Evolutionary conservation across 371 early-diverging fungal species (phyloP), one percentile per base, ranked within the genome.

Genomic region (Actinomortierella ambigua): DNA sequence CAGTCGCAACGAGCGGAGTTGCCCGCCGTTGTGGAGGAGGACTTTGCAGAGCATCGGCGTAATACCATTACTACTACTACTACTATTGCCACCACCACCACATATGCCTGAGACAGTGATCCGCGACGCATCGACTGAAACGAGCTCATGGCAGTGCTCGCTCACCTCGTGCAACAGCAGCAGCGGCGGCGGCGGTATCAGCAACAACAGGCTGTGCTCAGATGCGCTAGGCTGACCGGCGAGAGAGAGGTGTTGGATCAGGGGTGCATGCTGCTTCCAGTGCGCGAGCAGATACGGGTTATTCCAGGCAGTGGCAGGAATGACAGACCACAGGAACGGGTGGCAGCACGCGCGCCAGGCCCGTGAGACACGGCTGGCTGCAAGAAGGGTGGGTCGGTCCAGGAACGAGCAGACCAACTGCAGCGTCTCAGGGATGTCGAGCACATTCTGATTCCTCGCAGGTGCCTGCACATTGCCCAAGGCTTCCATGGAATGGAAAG

Each of bases 361-460:
- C 42, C 48, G 58, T 5, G 66, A 71, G 53, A 65, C 66, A 13
- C 49, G 62, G 46, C 60, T 39, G 2, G 58, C 60, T 9, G 51
- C 53, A 13, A 65, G 34, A 3, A 71, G 50, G 13, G 73, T 53
- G 2, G 41, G 49, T 34, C 46, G 40, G 39, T 71, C 65, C 8
- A 71, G 66, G 26, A 62, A 71, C 9, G 23, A 22, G 41, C 73
- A 71, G 6, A 71, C 53, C 29, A 62, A 56, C 9, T 59, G 66
- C 1, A 63, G 57, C 6, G 65, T 28, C 46, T 71, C 73, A 18
- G 66, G 59, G 11, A 71, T 8, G 11, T 22, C 8, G 11, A 48
- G 48, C 62, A 14, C 23, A 17, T 13, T 48, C 22, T 48, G 48
- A 18, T 3, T 20, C 22, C 48, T 48, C 20, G 11, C 22, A 22